Conservation (phyloP, 2,329 filamentous ascomycete species). For the Penicillium sp. region DNA sequence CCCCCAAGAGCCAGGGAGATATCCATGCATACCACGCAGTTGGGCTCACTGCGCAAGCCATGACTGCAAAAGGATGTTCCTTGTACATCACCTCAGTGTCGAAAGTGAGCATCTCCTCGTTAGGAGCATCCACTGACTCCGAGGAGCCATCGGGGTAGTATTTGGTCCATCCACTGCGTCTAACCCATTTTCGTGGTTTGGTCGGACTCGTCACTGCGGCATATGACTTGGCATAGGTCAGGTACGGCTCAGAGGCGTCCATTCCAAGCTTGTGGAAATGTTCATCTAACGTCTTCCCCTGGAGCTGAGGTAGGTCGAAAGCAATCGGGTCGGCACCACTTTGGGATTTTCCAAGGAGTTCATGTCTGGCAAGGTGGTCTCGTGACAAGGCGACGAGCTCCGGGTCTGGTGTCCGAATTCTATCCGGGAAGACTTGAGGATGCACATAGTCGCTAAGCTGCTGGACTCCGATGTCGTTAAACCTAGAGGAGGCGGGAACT, state of each 20-base stretch:
- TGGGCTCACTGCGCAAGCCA: constrained; percentile 89
- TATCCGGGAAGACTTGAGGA: constrained; percentile 69
- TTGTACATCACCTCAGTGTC: constrained; percentile 98
- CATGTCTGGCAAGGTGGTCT: constrained; percentile 78
- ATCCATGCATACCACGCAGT: constrained; percentile 97
- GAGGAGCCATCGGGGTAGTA: constrained; percentile 70
- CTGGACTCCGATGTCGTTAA: constrained; percentile 92
- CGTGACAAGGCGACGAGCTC: constrained; percentile 74
- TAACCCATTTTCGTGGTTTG: constrained; percentile 68
- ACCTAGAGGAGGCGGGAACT: constrained; percentile 57
- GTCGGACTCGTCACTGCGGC: constrained; percentile 55
- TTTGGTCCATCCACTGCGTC: constrained; percentile 86
- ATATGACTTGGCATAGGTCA: constrained; percentile 71
- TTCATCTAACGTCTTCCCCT: constrained; percentile 79
- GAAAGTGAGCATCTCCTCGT: constrained; percentile 80
- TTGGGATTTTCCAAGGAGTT: constrained; percentile 84
- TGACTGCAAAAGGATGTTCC: constrained; percentile 84
- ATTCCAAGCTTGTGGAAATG: constrained; percentile 87
- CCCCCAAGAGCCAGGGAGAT: constrained; percentile 87
- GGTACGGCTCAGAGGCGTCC: constrained; percentile 80
- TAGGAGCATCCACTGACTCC: constrained; percentile 70
- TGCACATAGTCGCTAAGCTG: constrained; percentile 83
- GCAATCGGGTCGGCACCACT: constrained; percentile 70
- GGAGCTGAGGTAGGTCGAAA: constrained; percentile 76
- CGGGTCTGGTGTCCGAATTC: constrained; percentile 52